Evolutionary conservation across 2,329 filamentous ascomycete genomes (phyloP).

Genomic region (Golovinomyces cichoracearum): DNA sequence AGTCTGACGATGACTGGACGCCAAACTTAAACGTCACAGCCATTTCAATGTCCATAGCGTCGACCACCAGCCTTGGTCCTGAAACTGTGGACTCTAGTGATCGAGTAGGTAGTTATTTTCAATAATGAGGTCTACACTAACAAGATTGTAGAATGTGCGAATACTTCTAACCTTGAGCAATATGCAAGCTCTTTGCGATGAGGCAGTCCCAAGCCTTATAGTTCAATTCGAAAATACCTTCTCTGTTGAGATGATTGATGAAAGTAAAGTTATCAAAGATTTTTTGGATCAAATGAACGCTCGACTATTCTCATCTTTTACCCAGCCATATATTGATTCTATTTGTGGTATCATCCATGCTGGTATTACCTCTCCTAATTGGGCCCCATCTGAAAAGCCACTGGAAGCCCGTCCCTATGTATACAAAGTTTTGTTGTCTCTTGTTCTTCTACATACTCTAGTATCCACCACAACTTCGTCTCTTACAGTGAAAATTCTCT

Average conservation of each 20-base stretch:
- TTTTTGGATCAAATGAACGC: slow-evolving; percentile 75
- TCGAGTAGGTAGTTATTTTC: slow-evolving; percentile 18
- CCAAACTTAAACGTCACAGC: slow-evolving; percentile 13
- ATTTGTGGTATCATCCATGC: slow-evolving; percentile 44
- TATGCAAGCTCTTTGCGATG: slow-evolving; percentile 53
- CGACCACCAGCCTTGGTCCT: slow-evolving; percentile 19
- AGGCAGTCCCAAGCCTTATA: slow-evolving; percentile 70
- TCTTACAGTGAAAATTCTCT: slow-evolving; percentile 57
- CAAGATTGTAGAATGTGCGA: slow-evolving; percentile 44
- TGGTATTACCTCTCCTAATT: slow-evolving; percentile 45
- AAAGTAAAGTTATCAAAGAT: slow-evolving; percentile 74
- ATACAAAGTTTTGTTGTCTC: slow-evolving; percentile 57
- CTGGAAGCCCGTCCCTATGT: slow-evolving; percentile 65
- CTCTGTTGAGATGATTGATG: slow-evolving; percentile 78
- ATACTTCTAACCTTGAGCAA: slow-evolving; percentile 89
- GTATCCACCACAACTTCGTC: slow-evolving; percentile 54
- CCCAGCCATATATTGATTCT: slow-evolving; percentile 42
- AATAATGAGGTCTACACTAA: slow-evolving; percentile 9
- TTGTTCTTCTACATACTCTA: slow-evolving; percentile 81
- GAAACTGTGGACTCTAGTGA: slow-evolving; percentile 27
- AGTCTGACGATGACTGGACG: slow-evolving; percentile 20
- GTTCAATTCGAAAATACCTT: slow-evolving; percentile 83
- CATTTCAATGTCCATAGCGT: slow-evolving; percentile 12
- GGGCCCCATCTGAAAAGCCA: slow-evolving; percentile 36
- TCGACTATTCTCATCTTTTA: slow-evolving; percentile 79